These are phyloP conservation scores for Steccherinum ochraceum DNA, from an alignment of 768 basidiomycete species.

Conservation along the genomic window DNA sequence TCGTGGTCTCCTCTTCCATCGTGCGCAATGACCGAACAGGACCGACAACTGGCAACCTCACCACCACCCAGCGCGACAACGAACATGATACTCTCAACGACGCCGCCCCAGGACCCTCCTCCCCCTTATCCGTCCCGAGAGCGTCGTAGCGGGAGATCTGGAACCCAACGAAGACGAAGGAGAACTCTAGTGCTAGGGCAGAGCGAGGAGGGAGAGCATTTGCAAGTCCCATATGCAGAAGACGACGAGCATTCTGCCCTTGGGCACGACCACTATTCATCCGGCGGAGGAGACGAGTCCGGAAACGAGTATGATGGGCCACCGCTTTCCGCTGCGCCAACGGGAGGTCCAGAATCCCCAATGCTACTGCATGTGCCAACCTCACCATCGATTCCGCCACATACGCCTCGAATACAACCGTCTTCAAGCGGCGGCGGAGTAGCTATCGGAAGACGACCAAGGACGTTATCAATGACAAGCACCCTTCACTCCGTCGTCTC, in stretches of 20 bases:
- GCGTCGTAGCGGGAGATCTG: constrained; percentile 36
- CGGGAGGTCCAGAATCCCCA: background rate
- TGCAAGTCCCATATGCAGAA: constrained; percentile 22
- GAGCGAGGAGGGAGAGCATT: constrained; percentile 15
- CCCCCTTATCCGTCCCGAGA: constrained; percentile 60
- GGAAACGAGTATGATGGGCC: background rate
- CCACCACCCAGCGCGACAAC: constrained; percentile 5
- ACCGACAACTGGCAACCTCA: constrained; percentile 1
- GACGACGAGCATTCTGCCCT: constrained; percentile 29
- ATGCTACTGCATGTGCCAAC: background rate
- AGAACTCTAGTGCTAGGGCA: constrained; percentile 15
- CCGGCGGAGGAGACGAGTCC: background rate
- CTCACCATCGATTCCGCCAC: background rate
- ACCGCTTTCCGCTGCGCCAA: background rate
- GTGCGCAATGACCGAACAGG: too few species aligned
- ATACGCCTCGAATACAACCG: background rate
- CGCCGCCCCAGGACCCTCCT: constrained; percentile 46
- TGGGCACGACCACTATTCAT: constrained; percentile 2
- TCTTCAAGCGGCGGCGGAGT: background rate
- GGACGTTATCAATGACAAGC: constrained; percentile 56
- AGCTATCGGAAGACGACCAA: constrained; percentile 28
- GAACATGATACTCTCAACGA: constrained; percentile 11
- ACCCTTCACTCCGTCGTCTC: constrained; percentile 39
- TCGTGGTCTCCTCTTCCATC: too few species aligned
- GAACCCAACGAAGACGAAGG: constrained; percentile 26